These are phyloP conservation scores for Annulohypoxylon maeteangense DNA, from an alignment of 495 filamentous ascomycete species.

Conservation along the genomic window DNA sequence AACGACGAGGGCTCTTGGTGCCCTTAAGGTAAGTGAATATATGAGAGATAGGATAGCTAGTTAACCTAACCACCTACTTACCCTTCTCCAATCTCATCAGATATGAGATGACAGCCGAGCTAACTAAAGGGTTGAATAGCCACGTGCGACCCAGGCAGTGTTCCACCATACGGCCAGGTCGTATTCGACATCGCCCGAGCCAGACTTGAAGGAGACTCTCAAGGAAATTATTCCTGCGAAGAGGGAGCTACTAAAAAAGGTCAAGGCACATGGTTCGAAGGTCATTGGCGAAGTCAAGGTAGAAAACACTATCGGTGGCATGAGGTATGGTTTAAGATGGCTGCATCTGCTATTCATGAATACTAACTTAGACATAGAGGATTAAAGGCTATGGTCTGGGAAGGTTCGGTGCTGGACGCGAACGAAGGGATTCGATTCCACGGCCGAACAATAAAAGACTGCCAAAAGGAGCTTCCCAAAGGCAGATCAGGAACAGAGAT, in stretches of 20 bases:
- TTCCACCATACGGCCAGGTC: slow-evolving; percentile 51
- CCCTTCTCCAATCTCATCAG: background rate
- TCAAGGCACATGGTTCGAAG: slow-evolving; percentile 86
- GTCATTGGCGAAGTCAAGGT: slow-evolving; percentile 91
- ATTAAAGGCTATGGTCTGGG: slow-evolving; percentile 98
- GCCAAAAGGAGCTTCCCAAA: slow-evolving; percentile 92
- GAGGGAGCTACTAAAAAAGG: slow-evolving; percentile 88
- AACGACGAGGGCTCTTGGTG: slow-evolving; percentile 57
- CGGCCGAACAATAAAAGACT: slow-evolving; percentile 97
- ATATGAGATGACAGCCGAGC: background rate
- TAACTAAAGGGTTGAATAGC: slow-evolving; percentile 41
- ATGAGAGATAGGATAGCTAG: background rate
- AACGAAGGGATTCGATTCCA: slow-evolving; percentile 99
- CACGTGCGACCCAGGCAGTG: slow-evolving; percentile 45
- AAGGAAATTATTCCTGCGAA: slow-evolving; percentile 88
- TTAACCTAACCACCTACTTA: background rate
- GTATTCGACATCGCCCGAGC: slow-evolving; percentile 80
- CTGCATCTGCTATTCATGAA: background rate
- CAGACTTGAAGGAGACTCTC: slow-evolving; percentile 86
- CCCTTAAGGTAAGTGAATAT: slow-evolving; percentile 61
- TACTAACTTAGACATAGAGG: slow-evolving; percentile 56
- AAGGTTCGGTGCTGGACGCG: slow-evolving; percentile 95
- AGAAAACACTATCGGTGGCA: slow-evolving; percentile 93
- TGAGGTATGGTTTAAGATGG: slow-evolving; percentile 65
- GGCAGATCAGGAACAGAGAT: slow-evolving; percentile 95